Evolutionary conservation across 2,329 filamentous ascomycete species (phyloP).

Genomic region (Paecilomyces sp.): DNA sequence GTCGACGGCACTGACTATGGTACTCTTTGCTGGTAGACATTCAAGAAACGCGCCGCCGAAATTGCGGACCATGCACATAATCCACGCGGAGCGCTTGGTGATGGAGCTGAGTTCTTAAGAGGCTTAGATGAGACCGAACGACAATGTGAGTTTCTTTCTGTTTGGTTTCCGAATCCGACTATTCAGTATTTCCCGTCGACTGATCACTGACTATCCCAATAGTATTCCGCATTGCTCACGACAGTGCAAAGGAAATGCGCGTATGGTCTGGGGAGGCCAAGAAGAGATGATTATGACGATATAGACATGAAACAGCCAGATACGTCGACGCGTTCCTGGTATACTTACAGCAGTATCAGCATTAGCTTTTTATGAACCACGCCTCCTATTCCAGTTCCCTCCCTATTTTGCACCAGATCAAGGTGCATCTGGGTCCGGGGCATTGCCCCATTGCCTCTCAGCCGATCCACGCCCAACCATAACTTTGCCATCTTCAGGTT

Average conservation of each 20-base stretch:
- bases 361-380: background rate
- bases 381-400: background rate
- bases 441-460: background rate
- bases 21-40: constrained; percentile 48
- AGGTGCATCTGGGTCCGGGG: background rate
- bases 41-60: constrained; percentile 71
- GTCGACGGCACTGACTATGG: constrained; percentile 1
- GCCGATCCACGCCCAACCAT: background rate
- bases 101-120: constrained; percentile 71
- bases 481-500: constrained; percentile 23
- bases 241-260: constrained; percentile 62
- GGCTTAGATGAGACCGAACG: constrained; percentile 89
- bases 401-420: background rate
- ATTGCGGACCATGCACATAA: constrained; percentile 88
- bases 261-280: constrained; percentile 62
- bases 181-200: background rate
- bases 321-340: too few relatives aligned
- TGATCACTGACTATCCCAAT: constrained; percentile 11
- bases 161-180: background rate
- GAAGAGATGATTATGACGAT: constrained; percentile 25
- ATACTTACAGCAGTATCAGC: too few relatives aligned
- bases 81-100: constrained; percentile 60
- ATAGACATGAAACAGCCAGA: too few relatives aligned
- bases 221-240: constrained; percentile 68
- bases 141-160: constrained; percentile 41